Evolutionary conservation across 2,329 filamentous ascomycete species (phyloP), one percentile per base, ranked within the genome.

Genomic region (Sporothrix inflata): DNA sequence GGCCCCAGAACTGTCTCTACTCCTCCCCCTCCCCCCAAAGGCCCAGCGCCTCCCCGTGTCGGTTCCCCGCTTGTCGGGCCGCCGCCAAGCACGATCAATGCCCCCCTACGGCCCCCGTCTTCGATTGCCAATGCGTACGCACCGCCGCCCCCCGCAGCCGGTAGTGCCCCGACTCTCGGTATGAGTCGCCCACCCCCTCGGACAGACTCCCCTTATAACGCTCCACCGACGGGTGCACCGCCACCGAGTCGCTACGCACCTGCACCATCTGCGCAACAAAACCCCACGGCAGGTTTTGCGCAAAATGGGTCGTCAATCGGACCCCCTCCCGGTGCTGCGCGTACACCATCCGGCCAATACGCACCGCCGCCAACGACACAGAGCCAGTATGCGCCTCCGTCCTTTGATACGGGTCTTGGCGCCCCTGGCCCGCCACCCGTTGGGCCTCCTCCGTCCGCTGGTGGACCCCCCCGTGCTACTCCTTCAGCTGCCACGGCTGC

Each of bases 151-250:
- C 82, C 86, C 12, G 77, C 73, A 0, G 74, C 77, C 53, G 73
- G 79, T 34, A 63, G 76, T 66, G 76, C 78, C 19, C 61, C 80
- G 38, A 77, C 78, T 63, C 77, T 82, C 55, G 79, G 82, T 2
- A 74, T 78, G 73, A 76, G 81, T 69, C 87, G 90, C 55, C 87
- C 89, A 24, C 87, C 93, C 69, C 87, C 90, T 27, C 90, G 94
- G 75, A 94, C 91, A 38, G 87, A 91, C 4, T 97, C 94, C 34
- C 94, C 94, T 6, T 98, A 97, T 81, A 94, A 94, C 77, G 89
- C 92, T 49, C 92, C 94, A 70, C 92, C 93, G 7, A 84, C 90
- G 40, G 87, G 85, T 21, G 84, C 89, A 5, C 90, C 92, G n/a
- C 88, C 91, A 6, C 87, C 89, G 11, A 93, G 89, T 83, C 86